Evolutionary conservation across 1,284 basidiomycete genomes (phyloP), one percentile per base, ranked within the genome.

Genomic region (Boletus mariae): DNA sequence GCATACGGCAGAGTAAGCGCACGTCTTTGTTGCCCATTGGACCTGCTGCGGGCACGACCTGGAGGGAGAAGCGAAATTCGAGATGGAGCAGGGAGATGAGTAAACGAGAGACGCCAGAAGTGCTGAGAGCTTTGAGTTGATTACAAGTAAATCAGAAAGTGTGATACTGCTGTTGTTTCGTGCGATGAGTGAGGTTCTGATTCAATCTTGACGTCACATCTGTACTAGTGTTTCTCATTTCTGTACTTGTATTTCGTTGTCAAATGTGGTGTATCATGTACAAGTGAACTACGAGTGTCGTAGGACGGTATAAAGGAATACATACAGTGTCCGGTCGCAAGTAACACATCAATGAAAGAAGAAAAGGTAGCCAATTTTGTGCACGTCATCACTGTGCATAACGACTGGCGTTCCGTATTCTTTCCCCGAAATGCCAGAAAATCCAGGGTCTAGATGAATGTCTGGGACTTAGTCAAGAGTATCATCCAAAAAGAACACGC

Each of bases 351-450:
- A 25, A 9, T 25, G 25, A 11, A n/a, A 11, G 8, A 38, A 4
- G 17, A 38, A 38, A 25, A 12, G 11, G 40, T 4, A 15, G 12
- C 12, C 12, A 5, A 2, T 44, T 43, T 32, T 15, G 20, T 23
- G 20, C 13, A 17, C 10, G 12, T 17, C 15, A 23, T 37, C 31
- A n/a, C 6, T 15, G 38, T 25, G 51, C 46, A 42, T 49, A n/a
- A 20, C 49, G 64, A 46, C 64, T 66, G 1, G 56, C 52, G 23
- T 58, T 59, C 13, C 64, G 62, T 54, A 69, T 64, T 9, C 56
- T 52, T 28, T 65, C 64, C 20, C 64, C 64, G 0, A 47, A 66
- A 25, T 45, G 41, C 65, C 65, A 66, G n/a, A 67, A 60, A 2
- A 70, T 9, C 56, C 49, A 65, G 3, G 64, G 58, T 4, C 64